Percentiles rank a stretch among this genome's conserved stretches.
Evolutionary conservation across 163 green algal species (phyloP).

Genomic region (Scenedesmus sp.): DNA sequence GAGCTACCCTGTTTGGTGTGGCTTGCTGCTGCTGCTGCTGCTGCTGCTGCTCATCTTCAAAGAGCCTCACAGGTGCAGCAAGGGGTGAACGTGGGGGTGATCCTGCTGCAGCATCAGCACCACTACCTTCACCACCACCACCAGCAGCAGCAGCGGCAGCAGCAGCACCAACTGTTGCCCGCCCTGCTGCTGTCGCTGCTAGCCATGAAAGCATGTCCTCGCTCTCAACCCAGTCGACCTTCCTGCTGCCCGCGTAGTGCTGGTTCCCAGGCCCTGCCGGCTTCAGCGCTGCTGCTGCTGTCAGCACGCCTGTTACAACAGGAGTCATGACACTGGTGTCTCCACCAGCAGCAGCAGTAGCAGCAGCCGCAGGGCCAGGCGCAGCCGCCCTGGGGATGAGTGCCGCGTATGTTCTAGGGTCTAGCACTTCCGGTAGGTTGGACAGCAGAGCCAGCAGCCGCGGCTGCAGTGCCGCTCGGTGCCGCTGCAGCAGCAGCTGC

Average conservation of each 20-base stretch:
- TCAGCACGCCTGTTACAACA: neutral
- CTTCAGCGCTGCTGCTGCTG: neutral
- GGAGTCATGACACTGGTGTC: neutral
- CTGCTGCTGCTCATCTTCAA: constrained; percentile 12
- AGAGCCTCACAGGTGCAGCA: neutral
- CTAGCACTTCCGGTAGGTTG: constrained; percentile 58
- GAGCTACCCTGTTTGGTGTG: neutral
- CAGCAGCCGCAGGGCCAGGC: neutral
- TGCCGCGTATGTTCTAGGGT: constrained; percentile 51
- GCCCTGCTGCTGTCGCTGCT: constrained; percentile 4
- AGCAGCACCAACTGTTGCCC: neutral
- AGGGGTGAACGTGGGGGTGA: neutral
- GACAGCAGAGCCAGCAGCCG: constrained; percentile 53
- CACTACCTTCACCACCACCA: constrained; percentile 10
- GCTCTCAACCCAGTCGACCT: constrained; percentile 47
- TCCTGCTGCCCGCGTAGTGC: constrained; percentile 14
- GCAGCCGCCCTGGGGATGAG: constrained; percentile 48
- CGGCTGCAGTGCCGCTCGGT: constrained; percentile 51
- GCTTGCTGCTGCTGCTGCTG: constrained; percentile 19
- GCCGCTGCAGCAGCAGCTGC: constrained; percentile 49
- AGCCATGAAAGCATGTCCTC: constrained; percentile 25
- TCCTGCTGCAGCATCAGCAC: neutral
- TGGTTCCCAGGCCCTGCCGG: constrained; percentile 8
- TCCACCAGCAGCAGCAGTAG: neutral
- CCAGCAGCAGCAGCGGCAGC: neutral